Evolutionary conservation across 192 early-diverging fungal genomes (phyloP), one percentile per base, ranked within the genome.

Genomic region (Backusella sp.): DNA sequence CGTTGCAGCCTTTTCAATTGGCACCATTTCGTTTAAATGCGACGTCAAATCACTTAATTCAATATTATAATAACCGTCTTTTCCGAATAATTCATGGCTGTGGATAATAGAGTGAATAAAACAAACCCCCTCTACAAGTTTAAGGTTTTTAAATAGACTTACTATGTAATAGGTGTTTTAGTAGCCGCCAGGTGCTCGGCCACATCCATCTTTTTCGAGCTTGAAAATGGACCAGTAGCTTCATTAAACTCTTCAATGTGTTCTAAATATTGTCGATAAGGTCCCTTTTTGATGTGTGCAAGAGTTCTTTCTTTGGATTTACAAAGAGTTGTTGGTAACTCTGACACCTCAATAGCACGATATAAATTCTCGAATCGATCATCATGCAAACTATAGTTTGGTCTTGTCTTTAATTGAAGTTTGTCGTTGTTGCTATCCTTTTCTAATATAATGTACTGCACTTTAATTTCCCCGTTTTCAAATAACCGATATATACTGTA

Each of bases 11-110:
- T 12, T 28, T 62, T 62, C 56, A 28, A 62, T 62, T 26, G 23
- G 23, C 9, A 14, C 23, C 56, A 62, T 62, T 26, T 62, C 56
- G 11, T 28, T 5, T 62, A 62, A 62, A 62, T 62, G 56, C 14
- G 56, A 62, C 56, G 26, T 62, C 56, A 62, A 62, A 28, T 62
- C 56, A 3, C 28, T 11, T 28, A 62, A 11, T 28, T 62, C 4
- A n/a, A 62, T 28, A 28, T 28, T 28, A 62, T 62, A 28, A 62
- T 11, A 28, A 62, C 56, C 26, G 9, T 62, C 56, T 12, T 28
- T 62, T 62, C 56, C 56, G 26, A 62, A 62, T 62, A 62, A 28
- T 62, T 62, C 56, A 62, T 62, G 26, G n/a, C 56, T 62, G 8
- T 62, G 23, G 12, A 32, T 26, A 62, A 28, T 62, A 3, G 9